These are phyloP conservation scores for Leccinum glutinopallens DNA, from an alignment of 1,284 basidiomycete genomes.

Conservation along the genomic window DNA sequence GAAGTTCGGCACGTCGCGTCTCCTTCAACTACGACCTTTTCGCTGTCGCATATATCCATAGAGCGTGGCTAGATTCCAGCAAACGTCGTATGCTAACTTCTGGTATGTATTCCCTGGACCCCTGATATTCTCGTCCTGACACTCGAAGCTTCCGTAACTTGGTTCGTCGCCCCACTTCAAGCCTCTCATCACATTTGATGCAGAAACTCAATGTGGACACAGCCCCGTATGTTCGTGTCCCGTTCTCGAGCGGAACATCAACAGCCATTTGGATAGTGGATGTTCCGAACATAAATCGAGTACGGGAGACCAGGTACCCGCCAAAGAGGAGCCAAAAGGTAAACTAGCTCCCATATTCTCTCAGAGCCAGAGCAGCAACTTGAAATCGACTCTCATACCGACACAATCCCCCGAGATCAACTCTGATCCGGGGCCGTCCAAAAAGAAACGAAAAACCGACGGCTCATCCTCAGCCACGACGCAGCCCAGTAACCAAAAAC, in stretches of 20 bases:
- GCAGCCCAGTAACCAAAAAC: slow-evolving; percentile 28
- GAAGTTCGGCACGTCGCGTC: neutral
- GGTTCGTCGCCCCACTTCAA: slow-evolving; percentile 24
- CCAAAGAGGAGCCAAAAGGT: slow-evolving; percentile 17
- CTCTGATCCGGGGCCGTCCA: slow-evolving; percentile 15
- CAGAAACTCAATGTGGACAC: slow-evolving; percentile 2
- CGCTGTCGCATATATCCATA: neutral
- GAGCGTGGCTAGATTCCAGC: neutral
- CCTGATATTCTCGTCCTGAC: neutral
- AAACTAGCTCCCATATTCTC: slow-evolving; percentile 37
- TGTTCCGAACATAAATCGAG: slow-evolving; percentile 36
- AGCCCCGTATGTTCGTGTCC: slow-evolving; percentile 49
- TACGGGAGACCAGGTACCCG: neutral
- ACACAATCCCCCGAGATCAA: slow-evolving; percentile 4
- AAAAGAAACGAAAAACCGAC: slow-evolving; percentile 36
- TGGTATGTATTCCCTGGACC: slow-evolving; percentile 10
- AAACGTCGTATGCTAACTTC: slow-evolving; percentile 19
- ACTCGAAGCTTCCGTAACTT: slow-evolving; percentile 24
- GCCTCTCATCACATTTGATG: neutral
- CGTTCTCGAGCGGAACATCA: slow-evolving; percentile 47
- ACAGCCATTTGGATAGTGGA: slow-evolving; percentile 49
- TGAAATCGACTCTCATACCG: neutral
- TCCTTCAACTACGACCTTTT: neutral
- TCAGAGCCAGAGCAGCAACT: slow-evolving; percentile 22
- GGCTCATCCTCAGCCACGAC: slow-evolving; percentile 8